Evolutionary conservation across 2,329 filamentous ascomycete genomes (phyloP).

Genomic region (Celoporthe dispersa): DNA sequence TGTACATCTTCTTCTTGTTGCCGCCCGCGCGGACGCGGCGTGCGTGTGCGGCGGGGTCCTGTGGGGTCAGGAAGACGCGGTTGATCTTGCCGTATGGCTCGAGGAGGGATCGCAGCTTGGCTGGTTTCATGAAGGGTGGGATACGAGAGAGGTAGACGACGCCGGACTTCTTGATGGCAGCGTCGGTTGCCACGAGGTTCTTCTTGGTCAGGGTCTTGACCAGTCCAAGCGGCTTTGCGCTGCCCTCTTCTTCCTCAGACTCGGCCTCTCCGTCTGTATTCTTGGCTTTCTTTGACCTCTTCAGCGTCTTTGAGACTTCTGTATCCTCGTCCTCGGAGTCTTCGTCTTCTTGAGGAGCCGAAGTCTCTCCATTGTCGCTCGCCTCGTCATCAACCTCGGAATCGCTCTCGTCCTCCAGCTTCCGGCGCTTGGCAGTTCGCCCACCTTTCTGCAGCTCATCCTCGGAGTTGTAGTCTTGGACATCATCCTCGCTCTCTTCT

Average conservation of each 20-base stretch:
- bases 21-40: conserved; percentile 73
- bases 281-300: conserved; percentile 30
- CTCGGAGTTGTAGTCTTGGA: conserved; percentile 63
- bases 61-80: conserved; percentile 78
- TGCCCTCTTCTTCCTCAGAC: conserved; percentile 38
- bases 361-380: conserved; percentile 43
- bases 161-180: conserved; percentile 72
- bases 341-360: conserved; percentile 33
- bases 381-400: conserved; percentile 41
- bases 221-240: conserved; percentile 26
- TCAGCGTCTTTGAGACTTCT: conserved; percentile 30
- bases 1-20: conserved; percentile 82
- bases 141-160: conserved; percentile 84
- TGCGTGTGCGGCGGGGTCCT: conserved; percentile 69
- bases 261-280: conserved; percentile 25
- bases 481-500: conserved; percentile 63
- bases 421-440: conserved; percentile 66
- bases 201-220: conserved; percentile 63
- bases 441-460: conserved; percentile 70
- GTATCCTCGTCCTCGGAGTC: conserved; percentile 27
- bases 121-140: conserved; percentile 86
- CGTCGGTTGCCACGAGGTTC: conserved; percentile 68
- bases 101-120: conserved; percentile 75
- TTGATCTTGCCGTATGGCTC: conserved; percentile 76
- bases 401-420: conserved; percentile 52